Evolutionary conservation across 768 basidiomycete species (phyloP).

Genomic region (Rhodotorula taiwanensis): DNA sequence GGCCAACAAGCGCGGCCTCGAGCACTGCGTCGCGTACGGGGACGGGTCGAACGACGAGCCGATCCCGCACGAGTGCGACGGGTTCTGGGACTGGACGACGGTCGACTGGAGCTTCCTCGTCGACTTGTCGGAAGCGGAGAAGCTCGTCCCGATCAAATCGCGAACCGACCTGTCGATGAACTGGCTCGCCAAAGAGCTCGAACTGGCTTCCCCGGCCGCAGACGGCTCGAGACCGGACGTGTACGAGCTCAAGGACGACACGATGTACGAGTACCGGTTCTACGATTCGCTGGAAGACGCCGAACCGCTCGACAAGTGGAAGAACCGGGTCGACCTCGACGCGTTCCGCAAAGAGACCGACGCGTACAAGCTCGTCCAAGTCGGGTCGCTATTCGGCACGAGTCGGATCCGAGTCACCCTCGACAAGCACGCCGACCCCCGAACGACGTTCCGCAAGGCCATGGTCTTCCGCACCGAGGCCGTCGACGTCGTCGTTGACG

Average conservation of each 20-base stretch:
- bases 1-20: constrained; percentile 48
- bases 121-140: constrained; percentile 47
- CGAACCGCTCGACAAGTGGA: constrained; percentile 40
- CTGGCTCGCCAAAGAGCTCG: constrained; percentile 51
- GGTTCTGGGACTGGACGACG: constrained; percentile 57
- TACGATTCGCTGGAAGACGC: constrained; percentile 48
- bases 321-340: constrained; percentile 38
- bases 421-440: constrained; percentile 48
- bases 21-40: constrained; percentile 33
- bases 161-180: constrained; percentile 52
- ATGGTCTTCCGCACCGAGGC: constrained; percentile 58
- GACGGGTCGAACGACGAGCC: constrained; percentile 51
- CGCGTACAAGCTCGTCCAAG: constrained; percentile 55
- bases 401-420: constrained; percentile 57
- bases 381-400: constrained; percentile 72
- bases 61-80: constrained; percentile 54
- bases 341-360: constrained; percentile 48
- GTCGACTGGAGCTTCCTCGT: constrained; percentile 68
- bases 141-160: constrained; percentile 46
- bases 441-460: constrained; percentile 51
- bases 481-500: constrained; percentile 49
- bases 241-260: constrained; percentile 52
- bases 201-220: background rate
- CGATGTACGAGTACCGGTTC: constrained; percentile 61
- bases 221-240: constrained; percentile 45